Evolutionary conservation across 2,329 filamentous ascomycete genomes (phyloP).

Genomic region (Colletotrichum costaricense): DNA sequence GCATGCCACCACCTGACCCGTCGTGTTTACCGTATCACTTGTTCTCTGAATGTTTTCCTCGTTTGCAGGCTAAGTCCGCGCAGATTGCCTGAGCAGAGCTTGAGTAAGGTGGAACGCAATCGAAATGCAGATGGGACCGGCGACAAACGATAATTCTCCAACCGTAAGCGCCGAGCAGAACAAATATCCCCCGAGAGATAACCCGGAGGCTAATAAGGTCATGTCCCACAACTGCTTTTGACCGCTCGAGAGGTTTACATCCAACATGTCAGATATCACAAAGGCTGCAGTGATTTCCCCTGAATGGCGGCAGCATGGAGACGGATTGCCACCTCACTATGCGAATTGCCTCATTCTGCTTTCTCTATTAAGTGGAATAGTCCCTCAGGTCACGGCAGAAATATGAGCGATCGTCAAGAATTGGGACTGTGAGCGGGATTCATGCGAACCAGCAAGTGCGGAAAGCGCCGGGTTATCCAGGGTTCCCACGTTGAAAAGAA

Average conservation of each 20-base stretch:
- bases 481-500: neutral
- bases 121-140: neutral
- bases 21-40: neutral
- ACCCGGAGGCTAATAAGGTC: neutral
- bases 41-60: neutral
- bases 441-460: no score
- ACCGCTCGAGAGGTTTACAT: neutral
- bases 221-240: neutral
- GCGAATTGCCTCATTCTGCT: neutral
- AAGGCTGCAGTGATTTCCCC: neutral
- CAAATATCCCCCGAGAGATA: neutral
- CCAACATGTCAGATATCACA: neutral
- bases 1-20: neutral
- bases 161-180: neutral
- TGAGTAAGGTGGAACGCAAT: neutral
- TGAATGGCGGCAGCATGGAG: neutral
- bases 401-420: neutral
- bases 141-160: neutral
- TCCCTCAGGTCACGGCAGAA: neutral
- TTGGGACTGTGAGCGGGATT: neutral
- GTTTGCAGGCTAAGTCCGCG: neutral
- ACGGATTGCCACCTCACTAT: neutral
- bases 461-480: no score
- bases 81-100: neutral
- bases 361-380: neutral